These are phyloP conservation scores for Phytophthora ohioensis DNA, from an alignment of 352 stramenopile genomes.

Conservation along the genomic window DNA sequence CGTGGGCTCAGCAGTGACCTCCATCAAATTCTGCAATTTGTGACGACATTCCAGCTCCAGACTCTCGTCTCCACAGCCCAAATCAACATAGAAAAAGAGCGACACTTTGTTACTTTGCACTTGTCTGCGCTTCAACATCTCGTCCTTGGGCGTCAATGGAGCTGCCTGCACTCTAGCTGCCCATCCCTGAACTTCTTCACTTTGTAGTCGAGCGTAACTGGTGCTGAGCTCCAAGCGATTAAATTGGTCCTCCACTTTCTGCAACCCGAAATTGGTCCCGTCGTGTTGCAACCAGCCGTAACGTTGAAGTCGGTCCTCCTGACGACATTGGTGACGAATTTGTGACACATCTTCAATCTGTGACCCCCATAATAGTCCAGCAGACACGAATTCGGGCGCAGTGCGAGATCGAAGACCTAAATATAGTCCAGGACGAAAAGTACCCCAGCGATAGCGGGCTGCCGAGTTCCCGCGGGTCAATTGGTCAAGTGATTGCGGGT, in stretches of 20 bases:
- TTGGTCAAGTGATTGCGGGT: conserved; percentile 43
- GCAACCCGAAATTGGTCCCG: conserved; percentile 60
- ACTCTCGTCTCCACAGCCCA: conserved; percentile 77
- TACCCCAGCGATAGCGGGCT: conserved; percentile 68
- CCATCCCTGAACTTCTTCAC: conserved; percentile 52
- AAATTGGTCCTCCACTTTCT: conserved; percentile 80
- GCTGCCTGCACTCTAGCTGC: conserved; percentile 50
- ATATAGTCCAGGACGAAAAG: conserved; percentile 82
- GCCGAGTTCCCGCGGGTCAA: conserved; percentile 50
- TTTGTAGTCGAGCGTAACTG: conserved; percentile 57
- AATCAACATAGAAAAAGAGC: conserved; percentile 85
- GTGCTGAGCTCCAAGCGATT: conserved; percentile 73
- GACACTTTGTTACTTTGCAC: conserved; percentile 68
- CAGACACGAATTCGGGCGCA: conserved; percentile 66
- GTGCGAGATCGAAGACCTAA: conserved; percentile 80
- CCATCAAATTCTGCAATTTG: conserved; percentile 57
- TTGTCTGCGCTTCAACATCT: conserved; percentile 44
- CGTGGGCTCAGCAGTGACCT: conserved; percentile 53
- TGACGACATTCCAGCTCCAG: conserved; percentile 59
- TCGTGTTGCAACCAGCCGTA: conserved; percentile 89
- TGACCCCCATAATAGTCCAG: conserved; percentile 80
- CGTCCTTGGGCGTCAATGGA: conserved; percentile 56
- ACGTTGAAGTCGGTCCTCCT: conserved; percentile 79
- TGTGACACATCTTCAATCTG: conserved; percentile 76
- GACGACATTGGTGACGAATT: conserved; percentile 75